These are phyloP conservation scores for Leishmania braziliensis DNA, from an alignment of 208 protist species.

Conservation along the genomic window DNA sequence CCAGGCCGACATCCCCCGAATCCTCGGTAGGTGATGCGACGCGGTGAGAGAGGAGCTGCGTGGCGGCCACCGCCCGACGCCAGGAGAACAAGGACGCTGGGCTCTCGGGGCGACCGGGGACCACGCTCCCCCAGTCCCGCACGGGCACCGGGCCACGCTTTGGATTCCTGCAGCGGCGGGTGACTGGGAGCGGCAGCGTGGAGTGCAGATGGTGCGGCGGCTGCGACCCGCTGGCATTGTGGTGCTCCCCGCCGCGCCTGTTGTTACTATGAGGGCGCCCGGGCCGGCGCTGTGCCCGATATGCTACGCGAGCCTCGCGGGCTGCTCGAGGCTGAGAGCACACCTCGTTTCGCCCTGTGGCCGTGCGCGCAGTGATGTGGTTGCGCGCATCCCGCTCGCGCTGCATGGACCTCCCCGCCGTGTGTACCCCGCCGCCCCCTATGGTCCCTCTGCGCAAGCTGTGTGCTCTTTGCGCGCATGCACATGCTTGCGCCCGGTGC, in stretches of 20 bases:
- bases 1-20: not conserved
- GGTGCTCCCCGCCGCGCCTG: too few species aligned
- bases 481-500: too few species aligned
- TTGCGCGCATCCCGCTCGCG: too few species aligned
- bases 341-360: too few species aligned
- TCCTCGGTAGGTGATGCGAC: not conserved
- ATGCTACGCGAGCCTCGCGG: too few species aligned
- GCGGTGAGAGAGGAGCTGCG: not conserved
- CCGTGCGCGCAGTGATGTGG: too few species aligned
- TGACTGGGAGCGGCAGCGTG: not conserved
- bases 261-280: too few species aligned
- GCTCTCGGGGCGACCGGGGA: not conserved
- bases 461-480: too few species aligned
- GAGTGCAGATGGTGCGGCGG: not conserved
- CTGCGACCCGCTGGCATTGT: too few species aligned
- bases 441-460: not conserved
- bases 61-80: not conserved
- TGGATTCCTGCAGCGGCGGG: not conserved
- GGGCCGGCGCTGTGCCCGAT: too few species aligned
- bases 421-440: not conserved
- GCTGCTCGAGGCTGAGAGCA: too few species aligned
- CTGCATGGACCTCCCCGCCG: too few species aligned
- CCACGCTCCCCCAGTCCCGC: not conserved
- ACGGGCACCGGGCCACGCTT: not conserved
- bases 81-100: not conserved